Evolutionary conservation across 257 asterid genomes (phyloP), one percentile per base, ranked within the genome.

Genomic region (Verbena officinalis): DNA sequence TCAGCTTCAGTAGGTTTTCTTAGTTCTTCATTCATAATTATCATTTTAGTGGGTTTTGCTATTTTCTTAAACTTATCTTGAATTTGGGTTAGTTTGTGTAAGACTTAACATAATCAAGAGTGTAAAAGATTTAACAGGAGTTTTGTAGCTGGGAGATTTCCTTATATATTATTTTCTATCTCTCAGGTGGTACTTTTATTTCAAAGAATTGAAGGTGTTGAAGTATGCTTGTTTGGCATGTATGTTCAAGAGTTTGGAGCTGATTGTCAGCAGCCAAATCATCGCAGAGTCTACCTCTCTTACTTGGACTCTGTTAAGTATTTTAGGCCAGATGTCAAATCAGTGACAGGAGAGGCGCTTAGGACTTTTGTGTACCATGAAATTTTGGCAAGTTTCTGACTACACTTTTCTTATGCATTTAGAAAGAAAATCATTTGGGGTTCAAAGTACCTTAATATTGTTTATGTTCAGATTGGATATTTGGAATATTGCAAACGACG

Each of bases 231-330:
- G 52, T 94, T 94, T 72, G 97, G 99, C 73, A 94, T 94, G 99
- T 94, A 90, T 49, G 93, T 94, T 71, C 99, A 94, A 84, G 99
- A 94, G 80, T 94, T 87, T 67, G 99, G 99, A 81, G 81, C 99
- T 42, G 99, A 94, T 71, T 94, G 97, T 61, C 81, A 70, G 78
- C 97, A 90, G 75, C 97, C 99, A 68, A 94, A 94, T 81, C 95
- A 88, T 74, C 95, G 99, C 30, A 93, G 99, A 65, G 99, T 94
- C 73, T 94, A 94, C 84, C 96, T 94, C 73, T 90, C 99, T 13
- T 94, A 94, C 78, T 84, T 94, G 59, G 99, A 94, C 80, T 94
- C 97, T 49, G 99, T 94, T 27, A 94, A 94, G 85, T 94, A 94
- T 79, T 94, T 94, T 85, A 82, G 97, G 77, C 99, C 97, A 10